Evolutionary conservation across 805 yeast genomes (phyloP), one percentile per base, ranked within the genome.

Genomic region (Cyberlindnera samutprakarnensis): DNA sequence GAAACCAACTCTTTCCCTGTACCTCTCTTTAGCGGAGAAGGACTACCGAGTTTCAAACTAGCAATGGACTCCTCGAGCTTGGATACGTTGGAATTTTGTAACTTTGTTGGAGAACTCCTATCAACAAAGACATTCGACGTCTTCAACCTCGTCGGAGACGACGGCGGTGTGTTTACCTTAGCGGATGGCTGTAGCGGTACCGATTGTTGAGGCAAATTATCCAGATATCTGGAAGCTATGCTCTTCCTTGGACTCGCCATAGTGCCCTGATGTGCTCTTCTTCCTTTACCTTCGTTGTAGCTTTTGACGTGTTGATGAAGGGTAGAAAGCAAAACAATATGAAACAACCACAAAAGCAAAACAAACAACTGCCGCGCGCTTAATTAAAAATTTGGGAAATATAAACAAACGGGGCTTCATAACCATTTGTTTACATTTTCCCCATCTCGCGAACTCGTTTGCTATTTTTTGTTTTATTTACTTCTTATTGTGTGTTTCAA

Each of bases 151-250:
- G 35, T n/a, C 14, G 34, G 27, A 11, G 31, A 14, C n/a, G 36
- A 4, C 13, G 36, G 23, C 9, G 36, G 34, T 3, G 40, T 30
- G 33, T 46, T 44, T 19, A 39, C 19, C 29, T 35, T 44, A 0
- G 33, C 32, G 1, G 50, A 36, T 14, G 48, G 47, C 21, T 41
- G 43, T 10, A n/a, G n/a, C n/a, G n/a, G n/a, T n/a, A n/a, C n/a
- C n/a, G n/a, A n/a, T n/a, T n/a, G n/a, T 19, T 27, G 25, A 13
- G 23, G 32, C 11, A 48, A 38, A 19, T 38, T 46, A 30, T 49
- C 55, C 15, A 51, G 40, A 23, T 51, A 51, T n/a, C 49, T 41
- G 16, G 53, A 43, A n/a, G 53, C 40, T 14, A 51, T 36, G 32
- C 39, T 39, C 39, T 41, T 46, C 18, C 27, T 14, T n/a, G 32